Evolutionary conservation across 495 filamentous ascomycete species (phyloP).

Genomic region (Letharia columbiana): DNA sequence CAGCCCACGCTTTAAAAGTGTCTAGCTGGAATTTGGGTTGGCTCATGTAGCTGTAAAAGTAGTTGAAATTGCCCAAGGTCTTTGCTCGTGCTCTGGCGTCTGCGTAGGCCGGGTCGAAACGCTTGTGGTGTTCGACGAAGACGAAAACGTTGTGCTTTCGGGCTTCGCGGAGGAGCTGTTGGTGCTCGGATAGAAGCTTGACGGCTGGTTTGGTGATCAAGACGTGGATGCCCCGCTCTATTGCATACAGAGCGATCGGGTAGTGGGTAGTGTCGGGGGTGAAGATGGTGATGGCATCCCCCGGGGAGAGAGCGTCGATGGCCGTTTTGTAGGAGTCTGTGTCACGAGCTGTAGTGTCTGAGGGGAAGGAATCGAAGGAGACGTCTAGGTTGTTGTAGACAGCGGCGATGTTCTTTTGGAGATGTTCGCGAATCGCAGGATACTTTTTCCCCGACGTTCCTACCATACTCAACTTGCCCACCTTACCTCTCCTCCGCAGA

Average conservation of each 20-base stretch:
- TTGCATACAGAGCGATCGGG: slow-evolving; percentile 89
- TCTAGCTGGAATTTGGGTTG: slow-evolving; percentile 89
- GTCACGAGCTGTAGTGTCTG: slow-evolving; percentile 56
- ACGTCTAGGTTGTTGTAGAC: slow-evolving; percentile 84
- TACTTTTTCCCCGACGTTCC: slow-evolving; percentile 82
- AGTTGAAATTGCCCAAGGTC: slow-evolving; percentile 84
- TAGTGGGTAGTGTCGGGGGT: slow-evolving; percentile 91
- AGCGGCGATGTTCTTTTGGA: slow-evolving; percentile 77
- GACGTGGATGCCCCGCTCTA: slow-evolving; percentile 77
- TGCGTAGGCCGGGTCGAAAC: slow-evolving; percentile 84
- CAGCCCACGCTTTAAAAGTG: slow-evolving; percentile 95
- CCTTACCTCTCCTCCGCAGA: slow-evolving; percentile 77
- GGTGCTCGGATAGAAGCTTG: slow-evolving; percentile 71
- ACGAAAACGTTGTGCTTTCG: slow-evolving; percentile 76
- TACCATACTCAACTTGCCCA: slow-evolving; percentile 79
- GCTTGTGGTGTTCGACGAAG: slow-evolving; percentile 94
- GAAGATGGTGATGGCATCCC: slow-evolving; percentile 93
- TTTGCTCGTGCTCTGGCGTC: slow-evolving; percentile 68
- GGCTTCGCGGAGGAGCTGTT: slow-evolving; percentile 60
- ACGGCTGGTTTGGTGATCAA: slow-evolving; percentile 94
- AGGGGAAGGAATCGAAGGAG: slow-evolving; percentile 72
- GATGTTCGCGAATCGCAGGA: slow-evolving; percentile 79
- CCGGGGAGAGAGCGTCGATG: slow-evolving; percentile 73
- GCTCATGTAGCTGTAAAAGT: slow-evolving; percentile 95
- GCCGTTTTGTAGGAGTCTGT: slow-evolving; percentile 81